phyloP scores from a whole-genome alignment of 2,329 filamentous ascomycete species.

The Aspergillus hortae region DNA sequence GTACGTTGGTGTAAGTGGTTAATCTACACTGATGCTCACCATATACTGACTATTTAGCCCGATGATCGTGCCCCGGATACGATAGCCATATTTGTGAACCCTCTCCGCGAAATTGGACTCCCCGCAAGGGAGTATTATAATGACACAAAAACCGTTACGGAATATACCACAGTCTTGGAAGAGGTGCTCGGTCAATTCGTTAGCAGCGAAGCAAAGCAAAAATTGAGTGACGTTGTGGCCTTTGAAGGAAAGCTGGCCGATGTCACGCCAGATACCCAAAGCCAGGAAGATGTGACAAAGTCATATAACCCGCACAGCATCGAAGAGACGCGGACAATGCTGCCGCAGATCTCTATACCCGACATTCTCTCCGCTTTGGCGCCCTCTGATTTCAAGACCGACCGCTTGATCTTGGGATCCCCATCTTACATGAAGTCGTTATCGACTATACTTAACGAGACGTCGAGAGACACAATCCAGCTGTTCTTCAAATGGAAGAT shows the following conservation, averaged over 20 bases:
- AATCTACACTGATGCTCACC: neutral
- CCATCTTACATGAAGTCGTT: conserved; percentile 60
- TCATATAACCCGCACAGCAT: conserved; percentile 64
- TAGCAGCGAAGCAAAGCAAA: conserved; percentile 23
- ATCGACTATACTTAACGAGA: conserved; percentile 53
- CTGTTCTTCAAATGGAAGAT: conserved; percentile 64
- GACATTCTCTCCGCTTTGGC: conserved; percentile 52
- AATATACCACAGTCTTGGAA: conserved; percentile 49
- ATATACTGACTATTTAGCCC: conserved; percentile 28
- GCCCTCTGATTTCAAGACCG: conserved; percentile 48
- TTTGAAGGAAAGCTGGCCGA: conserved; percentile 61
- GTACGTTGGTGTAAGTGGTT: conserved; percentile 30
- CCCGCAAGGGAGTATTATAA: conserved; percentile 61
- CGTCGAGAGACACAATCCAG: conserved; percentile 54
- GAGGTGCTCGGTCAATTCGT: conserved; percentile 40
- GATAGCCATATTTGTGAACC: conserved; percentile 47
- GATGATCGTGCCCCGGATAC: conserved; percentile 56
- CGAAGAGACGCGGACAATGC: conserved; percentile 52
- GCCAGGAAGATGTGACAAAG: conserved; percentile 61
- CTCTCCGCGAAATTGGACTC: conserved; percentile 51
- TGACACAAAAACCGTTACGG: conserved; percentile 50
- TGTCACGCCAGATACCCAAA: conserved; percentile 56
- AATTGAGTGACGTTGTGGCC: conserved; percentile 46
- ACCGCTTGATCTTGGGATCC: conserved; percentile 57
- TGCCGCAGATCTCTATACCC: conserved; percentile 55